Conservation (phyloP, 176 grass and related monocot species). For the Carex cristatella region DNA sequence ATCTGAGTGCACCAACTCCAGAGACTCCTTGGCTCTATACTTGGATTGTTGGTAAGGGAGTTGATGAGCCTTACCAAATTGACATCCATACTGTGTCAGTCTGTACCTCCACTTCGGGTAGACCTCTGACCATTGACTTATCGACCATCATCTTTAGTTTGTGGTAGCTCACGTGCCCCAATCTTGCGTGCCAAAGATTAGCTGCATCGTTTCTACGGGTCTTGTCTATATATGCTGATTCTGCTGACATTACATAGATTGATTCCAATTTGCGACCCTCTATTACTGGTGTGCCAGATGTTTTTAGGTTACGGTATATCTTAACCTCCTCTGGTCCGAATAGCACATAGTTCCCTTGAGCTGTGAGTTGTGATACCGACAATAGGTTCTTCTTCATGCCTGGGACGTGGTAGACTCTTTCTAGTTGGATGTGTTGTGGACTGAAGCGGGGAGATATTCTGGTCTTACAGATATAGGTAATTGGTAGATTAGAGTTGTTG, state of each 20-base stretch:
- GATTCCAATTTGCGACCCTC: too few relatives aligned
- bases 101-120: neutral
- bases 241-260: too few relatives aligned
- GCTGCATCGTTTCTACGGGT: too few relatives aligned
- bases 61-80: slow-evolving; percentile 18
- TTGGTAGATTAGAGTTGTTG: slow-evolving; percentile 15
- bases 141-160: slow-evolving; percentile 5
- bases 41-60: neutral
- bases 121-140: slow-evolving; percentile 8
- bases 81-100: neutral
- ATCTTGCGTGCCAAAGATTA: neutral
- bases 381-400: slow-evolving; percentile 21
- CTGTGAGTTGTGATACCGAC: neutral
- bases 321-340: too few relatives aligned
- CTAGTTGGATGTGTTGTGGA: neutral
- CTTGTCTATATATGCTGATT: too few relatives aligned
- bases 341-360: too few relatives aligned
- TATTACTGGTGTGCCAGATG: too few relatives aligned
- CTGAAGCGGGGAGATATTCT: neutral
- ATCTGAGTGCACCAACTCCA: too few relatives aligned
- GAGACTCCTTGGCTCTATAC: too few relatives aligned
- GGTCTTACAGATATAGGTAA: neutral
- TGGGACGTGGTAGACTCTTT: neutral
- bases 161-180: neutral
- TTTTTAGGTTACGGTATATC: too few relatives aligned